These are phyloP conservation scores for Phytophthora cactorum DNA, from an alignment of 352 stramenopile species.

Conservation along the genomic window DNA sequence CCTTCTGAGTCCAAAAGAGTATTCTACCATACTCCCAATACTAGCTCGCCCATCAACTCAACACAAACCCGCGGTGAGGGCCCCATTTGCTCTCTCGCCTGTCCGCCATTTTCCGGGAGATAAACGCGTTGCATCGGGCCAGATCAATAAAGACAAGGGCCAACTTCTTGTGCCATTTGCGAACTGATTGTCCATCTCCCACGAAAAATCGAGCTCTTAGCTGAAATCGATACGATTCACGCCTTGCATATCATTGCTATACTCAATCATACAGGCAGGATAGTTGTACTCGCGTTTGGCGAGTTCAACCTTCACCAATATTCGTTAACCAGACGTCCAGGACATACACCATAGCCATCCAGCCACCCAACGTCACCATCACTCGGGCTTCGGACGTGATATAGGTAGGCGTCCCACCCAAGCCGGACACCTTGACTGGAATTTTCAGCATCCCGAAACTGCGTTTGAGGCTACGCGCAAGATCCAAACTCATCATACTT, in stretches of 20 bases:
- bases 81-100: neutral
- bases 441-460: neutral
- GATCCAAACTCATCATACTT: slow-evolving; percentile 30
- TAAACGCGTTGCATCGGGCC: slow-evolving; percentile 3
- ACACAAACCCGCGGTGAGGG: neutral
- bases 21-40: neutral
- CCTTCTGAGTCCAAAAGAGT: neutral
- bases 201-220: neutral
- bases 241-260: slow-evolving; percentile 1
- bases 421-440: too few relatives aligned
- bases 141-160: slow-evolving; percentile 3
- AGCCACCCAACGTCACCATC: too few relatives aligned
- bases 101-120: slow-evolving; percentile 1
- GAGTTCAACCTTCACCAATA: too few relatives aligned
- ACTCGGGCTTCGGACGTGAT: too few relatives aligned
- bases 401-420: too few relatives aligned
- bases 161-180: slow-evolving; percentile 1
- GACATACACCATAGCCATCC: too few relatives aligned
- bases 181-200: neutral
- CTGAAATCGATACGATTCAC: neutral
- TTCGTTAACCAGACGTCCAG: too few relatives aligned
- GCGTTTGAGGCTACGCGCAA: slow-evolving; percentile 31
- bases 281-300: too few relatives aligned
- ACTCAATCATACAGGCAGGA: neutral
- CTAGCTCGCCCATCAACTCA: neutral